Evolutionary conservation across 2,329 filamentous ascomycete genomes (phyloP).

Genomic region (Pestalotiopsis sp.): DNA sequence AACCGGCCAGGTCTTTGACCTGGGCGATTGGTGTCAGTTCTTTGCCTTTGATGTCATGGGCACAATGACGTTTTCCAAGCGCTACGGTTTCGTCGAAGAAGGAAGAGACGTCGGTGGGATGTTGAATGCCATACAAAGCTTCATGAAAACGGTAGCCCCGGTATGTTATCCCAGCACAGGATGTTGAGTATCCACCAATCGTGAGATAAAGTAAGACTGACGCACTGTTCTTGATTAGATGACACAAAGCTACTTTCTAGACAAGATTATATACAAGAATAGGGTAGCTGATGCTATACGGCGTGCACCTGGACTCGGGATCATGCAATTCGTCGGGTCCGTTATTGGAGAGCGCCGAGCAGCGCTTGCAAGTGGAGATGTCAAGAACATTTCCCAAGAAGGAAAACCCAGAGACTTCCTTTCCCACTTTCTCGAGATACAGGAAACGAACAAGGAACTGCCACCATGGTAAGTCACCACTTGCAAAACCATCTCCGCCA

Average conservation of each 20-base stretch:
- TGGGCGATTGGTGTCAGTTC: constrained; percentile 32
- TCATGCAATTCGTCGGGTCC: constrained; percentile 12
- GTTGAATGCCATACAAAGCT: constrained; percentile 24
- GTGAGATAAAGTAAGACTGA: not conserved
- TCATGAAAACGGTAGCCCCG: constrained; percentile 24
- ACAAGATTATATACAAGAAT: constrained; percentile 25
- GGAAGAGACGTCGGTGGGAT: constrained; percentile 30
- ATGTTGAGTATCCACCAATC: not conserved
- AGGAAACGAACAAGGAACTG: constrained; percentile 19
- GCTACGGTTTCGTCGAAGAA: constrained; percentile 31
- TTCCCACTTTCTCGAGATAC: constrained; percentile 18
- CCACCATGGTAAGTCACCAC: constrained; percentile 20
- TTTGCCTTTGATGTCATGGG: constrained; percentile 38
- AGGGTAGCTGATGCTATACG: constrained; percentile 14
- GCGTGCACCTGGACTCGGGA: constrained; percentile 10
- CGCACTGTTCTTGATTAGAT: constrained; percentile 19
- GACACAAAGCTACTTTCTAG: constrained; percentile 31
- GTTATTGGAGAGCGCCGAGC: constrained; percentile 12
- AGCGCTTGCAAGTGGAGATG: constrained; percentile 5
- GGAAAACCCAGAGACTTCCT: not conserved
- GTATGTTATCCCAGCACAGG: constrained; percentile 14
- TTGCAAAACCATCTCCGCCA: not conserved
- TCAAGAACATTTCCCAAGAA: constrained; percentile 17
- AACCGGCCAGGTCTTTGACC: constrained; percentile 16
- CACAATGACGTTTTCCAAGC: constrained; percentile 30